Base-by-base conservation (phyloP, 2,329 filamentous ascomycete species). In the Calonectria fujianensis region DNA sequence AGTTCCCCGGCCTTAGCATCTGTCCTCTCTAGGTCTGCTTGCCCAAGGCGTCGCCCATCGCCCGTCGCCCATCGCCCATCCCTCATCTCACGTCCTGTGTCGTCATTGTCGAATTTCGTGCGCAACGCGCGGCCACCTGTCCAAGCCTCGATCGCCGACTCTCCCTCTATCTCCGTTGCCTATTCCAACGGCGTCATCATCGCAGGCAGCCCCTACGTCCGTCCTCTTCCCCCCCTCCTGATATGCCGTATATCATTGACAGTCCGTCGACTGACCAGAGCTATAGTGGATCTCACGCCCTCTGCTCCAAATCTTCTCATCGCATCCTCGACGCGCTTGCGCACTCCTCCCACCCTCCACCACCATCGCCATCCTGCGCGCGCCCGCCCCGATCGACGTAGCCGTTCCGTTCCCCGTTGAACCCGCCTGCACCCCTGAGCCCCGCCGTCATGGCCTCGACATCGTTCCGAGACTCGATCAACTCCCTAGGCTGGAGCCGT, bases 391-490 rank as follows among this genome's bases (percentile, higher is more conserved):
- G 79, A 81, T 81, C 79, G 74, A 81, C 80, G 48, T 76, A 75
- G 72, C 80, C 80, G 79, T 69, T 77, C 75, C 76, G 77, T 77
- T 72, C 77, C 75, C 73, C 71, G 57, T 77, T 69, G 70, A 77
- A 73, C 73, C 76, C 74, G 74, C 72, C 80, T 75, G 73, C 51
- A 70, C 75, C 77, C 74, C 73, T 77, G 73, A 71, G 70, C 70
- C 69, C 72, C 70, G 69, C 66, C 74, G 71, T 70, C 76, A 98
- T 98, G 96, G 94, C 96, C 75, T 96, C 96, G 79, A 89, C 93
- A 79, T 95, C 95, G 61, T 98, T 99, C 86, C 93, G 96, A 84
- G 95, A 98, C 86, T 97, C 95, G 29, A 96, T 98, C 90, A 97
- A 95, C 89, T 97, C 95, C 74, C 87, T 98, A 82, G 97, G 97